phyloP scores from a whole-genome alignment of 1,284 basidiomycete species.

The Neonothopanus nambi region DNA sequence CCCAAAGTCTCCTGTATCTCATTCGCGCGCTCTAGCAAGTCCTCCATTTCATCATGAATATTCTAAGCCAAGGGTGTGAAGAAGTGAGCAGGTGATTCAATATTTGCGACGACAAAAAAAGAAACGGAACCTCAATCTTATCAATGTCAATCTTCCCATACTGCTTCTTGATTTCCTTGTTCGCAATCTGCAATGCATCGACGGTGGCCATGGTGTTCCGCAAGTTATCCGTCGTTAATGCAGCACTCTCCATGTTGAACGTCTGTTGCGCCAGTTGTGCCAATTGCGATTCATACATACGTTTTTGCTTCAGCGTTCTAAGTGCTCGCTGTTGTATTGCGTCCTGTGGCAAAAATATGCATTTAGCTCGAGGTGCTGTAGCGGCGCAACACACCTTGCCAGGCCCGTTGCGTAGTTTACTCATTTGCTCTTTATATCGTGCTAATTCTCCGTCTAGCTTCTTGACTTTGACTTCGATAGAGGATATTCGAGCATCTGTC shows the following conservation, averaged over 20 bases:
- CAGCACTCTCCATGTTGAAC: conserved; percentile 98
- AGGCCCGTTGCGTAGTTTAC: conserved; percentile 89
- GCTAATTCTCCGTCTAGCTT: conserved; percentile 94
- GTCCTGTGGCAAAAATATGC: conserved; percentile 45
- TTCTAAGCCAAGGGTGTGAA: conserved; percentile 51
- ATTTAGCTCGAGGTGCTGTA: neutral
- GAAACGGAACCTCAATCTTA: conserved; percentile 86
- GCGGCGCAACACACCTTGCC: conserved; percentile 85
- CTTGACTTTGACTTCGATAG: conserved; percentile 95
- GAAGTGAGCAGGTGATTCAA: neutral
- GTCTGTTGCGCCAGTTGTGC: conserved; percentile 92
- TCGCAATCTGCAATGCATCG: conserved; percentile 96
- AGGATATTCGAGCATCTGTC: conserved; percentile 88
- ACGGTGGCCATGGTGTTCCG: conserved; percentile 99
- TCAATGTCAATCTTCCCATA: conserved; percentile 98
- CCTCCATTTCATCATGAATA: conserved; percentile 98
- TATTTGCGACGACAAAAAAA: conserved; percentile 8
- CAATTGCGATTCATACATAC: conserved; percentile 94
- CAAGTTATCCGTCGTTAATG: conserved; percentile 95
- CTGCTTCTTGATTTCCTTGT: conserved; percentile 96
- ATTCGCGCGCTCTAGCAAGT: conserved; percentile 94
- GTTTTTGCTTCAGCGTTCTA: conserved; percentile 92
- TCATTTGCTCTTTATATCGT: conserved; percentile 96
- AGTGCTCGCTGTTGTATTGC: conserved; percentile 96
- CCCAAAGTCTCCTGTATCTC: conserved; percentile 96